Evolutionary conservation across 345 rosid genomes (phyloP), one percentile per base, ranked within the genome.

Genomic region (Leavenworthia alabamica): DNA sequence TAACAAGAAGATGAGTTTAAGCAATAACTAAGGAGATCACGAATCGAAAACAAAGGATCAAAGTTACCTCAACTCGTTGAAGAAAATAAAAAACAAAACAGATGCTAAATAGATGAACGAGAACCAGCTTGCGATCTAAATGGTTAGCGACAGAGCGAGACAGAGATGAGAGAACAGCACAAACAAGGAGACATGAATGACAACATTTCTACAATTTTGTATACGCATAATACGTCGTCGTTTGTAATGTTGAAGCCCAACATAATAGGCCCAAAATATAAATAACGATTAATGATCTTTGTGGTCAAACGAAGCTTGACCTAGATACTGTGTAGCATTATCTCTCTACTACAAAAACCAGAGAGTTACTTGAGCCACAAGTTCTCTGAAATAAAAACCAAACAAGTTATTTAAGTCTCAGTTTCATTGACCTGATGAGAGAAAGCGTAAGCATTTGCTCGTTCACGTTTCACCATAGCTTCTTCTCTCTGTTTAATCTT

Each of bases 401-500:
- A 48, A 1, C 9, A 5, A 14, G 7, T 23, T 32, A 19, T 13
- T n/a, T 0, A 14, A 40, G 13, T 28, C 50, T 68, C 6, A 19
- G 16, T 44, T 47, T 15, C 42, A 56, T 31, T 47, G 19, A 86
- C 92, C 98, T 91, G 96, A 60, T 88, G 98, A 29, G 95, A 81
- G 80, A 91, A 84, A 59, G 98, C 98, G 36, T 88, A 88, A 6
- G 96, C 96, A 92, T 88, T 75, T 51, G 96, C 88, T 42, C 96
- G 70, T 46, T 86, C 98, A 0, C 98, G 90, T 72, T 88, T 86
- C 15, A 83, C 77, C 0, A 86, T 82, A 2, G 95, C 96, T 74
- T 80, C 92, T 76, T 86, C 95, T 78, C 84, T 84, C 39, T 84
- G 91, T 48, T 88, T 90, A 46, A 91, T 78, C 67, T 80, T 81